Evolutionary conservation across 1,139 yeast species (phyloP), one percentile per base, ranked within the genome.

Genomic region (Candida albicans): DNA sequence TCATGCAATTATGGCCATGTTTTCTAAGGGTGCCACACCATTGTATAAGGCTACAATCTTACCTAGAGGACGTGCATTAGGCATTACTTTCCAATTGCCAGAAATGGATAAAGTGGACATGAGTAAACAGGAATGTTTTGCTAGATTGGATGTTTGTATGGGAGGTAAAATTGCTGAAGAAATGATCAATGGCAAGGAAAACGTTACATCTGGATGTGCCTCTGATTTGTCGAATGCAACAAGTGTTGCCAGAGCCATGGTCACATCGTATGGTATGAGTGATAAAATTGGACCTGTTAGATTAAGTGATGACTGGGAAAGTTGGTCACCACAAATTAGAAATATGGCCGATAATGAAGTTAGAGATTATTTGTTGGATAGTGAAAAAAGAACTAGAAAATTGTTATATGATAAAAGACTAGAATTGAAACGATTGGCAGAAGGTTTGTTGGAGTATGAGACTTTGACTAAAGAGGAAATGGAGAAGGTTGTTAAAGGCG

Each of bases 121-220:
- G 68, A 88, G 96, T 36, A 87, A 81, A 62, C 81, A 77, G 51
- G 99, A 93, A 68, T 87, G 96, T 61, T 75, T 86, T 52, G 97
- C 99, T 0, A 75, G 96, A 52, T 70, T 93, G 53, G 99, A 93
- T 64, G 99, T 93, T 42, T 90, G 96, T 63, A 93, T 93, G 99
- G 99, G 99, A 49, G 99, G 99, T 50, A 91, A 91, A 64, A 84
- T 91, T 49, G 99, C 99, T 28, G 99, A 93, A 70, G 97, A 91
- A 63, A 73, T 89, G 75, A 77, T 87, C 39, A 88, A 88, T 60
- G 99, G 99, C 2, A 77, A 82, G 38, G 96, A 89, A 45, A 88
- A 91, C 60, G 96, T 95, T 13, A 93, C 99, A 1, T 82, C 93
- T 54, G 97, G 97, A 8, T 91, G 98, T 68, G 86, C 96, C 0